Evolutionary conservation across 345 rosid genomes (phyloP).

Genomic region (Clausena lansium): DNA sequence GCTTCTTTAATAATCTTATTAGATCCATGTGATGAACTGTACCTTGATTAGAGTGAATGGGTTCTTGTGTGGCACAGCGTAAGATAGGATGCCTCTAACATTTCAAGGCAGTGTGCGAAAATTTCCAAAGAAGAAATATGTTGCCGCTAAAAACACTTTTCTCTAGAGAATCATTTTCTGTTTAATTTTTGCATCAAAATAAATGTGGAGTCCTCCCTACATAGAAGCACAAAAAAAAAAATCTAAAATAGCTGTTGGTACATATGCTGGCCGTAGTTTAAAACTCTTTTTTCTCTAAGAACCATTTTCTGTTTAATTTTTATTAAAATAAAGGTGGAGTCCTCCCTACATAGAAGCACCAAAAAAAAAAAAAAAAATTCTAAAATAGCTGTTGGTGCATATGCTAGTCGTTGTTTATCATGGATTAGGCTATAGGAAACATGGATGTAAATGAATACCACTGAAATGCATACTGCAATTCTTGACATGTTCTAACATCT

Average conservation of each 20-base stretch:
- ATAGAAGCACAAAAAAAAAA: not conserved
- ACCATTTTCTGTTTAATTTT: no score
- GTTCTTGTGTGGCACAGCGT: slow-evolving; percentile 8
- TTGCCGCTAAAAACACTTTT: not conserved
- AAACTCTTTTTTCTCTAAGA: no score
- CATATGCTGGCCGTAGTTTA: not conserved
- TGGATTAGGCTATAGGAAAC: not conserved
- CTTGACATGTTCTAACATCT: not conserved
- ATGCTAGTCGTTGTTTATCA: no score
- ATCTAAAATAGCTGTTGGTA: not conserved
- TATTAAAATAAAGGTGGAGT: no score
- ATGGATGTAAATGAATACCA: not conserved
- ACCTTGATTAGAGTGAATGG: not conserved
- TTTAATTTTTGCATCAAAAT: no score
- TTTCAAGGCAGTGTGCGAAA: not conserved
- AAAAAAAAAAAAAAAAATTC: no score
- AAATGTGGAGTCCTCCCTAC: no score
- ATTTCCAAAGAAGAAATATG: not conserved
- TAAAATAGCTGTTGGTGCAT: no score
- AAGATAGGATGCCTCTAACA: slow-evolving; percentile 2
- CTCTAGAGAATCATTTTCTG: not conserved
- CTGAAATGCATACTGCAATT: not conserved
- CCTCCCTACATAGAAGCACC: no score
- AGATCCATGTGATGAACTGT: slow-evolving; percentile 2
- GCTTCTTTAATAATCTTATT: slow-evolving; percentile 13